Conservation (phyloP, 23 red algal species). For the Gracilaria domingensis region DNA sequence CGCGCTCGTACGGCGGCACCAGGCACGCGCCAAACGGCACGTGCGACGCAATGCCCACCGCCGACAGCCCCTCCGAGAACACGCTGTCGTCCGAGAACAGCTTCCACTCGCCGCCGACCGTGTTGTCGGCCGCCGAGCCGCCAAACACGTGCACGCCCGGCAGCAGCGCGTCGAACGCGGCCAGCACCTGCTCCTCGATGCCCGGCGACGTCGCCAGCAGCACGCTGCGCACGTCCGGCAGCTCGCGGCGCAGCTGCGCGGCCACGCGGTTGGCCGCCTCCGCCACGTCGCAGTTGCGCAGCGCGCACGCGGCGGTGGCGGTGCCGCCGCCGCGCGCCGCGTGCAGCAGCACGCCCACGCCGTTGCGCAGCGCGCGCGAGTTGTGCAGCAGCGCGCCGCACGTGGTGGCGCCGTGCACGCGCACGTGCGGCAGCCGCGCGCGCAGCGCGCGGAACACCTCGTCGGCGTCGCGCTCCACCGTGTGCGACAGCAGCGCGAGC, state of each 20-base stretch:
- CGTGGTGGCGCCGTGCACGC: slow-evolving; percentile 59
- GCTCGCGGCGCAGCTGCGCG: slow-evolving; percentile 2
- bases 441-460: neutral
- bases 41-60: slow-evolving; percentile 29
- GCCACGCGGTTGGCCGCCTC: slow-evolving; percentile 35
- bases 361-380: neutral
- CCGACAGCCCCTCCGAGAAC: slow-evolving; percentile 12
- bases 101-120: slow-evolving; percentile 38
- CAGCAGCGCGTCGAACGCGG: neutral
- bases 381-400: slow-evolving; percentile 31
- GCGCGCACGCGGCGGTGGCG: neutral
- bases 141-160: slow-evolving; percentile 44
- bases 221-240: neutral
- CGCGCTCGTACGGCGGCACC: slow-evolving; percentile 36
- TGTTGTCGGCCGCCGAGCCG: slow-evolving; percentile 60
- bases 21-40: slow-evolving; percentile 45
- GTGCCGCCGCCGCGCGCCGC: neutral
- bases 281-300: neutral
- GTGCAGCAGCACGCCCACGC: slow-evolving; percentile 38
- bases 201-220: slow-evolving; percentile 47
- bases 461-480: slow-evolving; percentile 15
- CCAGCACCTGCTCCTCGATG: slow-evolving; percentile 53
- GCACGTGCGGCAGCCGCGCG: slow-evolving; percentile 32
- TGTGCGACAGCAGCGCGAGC: slow-evolving; percentile 27
- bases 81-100: slow-evolving; percentile 6